These are phyloP conservation scores for Beauveria sp. DNA, from an alignment of 2,329 filamentous ascomycete species.

Conservation along the genomic window DNA sequence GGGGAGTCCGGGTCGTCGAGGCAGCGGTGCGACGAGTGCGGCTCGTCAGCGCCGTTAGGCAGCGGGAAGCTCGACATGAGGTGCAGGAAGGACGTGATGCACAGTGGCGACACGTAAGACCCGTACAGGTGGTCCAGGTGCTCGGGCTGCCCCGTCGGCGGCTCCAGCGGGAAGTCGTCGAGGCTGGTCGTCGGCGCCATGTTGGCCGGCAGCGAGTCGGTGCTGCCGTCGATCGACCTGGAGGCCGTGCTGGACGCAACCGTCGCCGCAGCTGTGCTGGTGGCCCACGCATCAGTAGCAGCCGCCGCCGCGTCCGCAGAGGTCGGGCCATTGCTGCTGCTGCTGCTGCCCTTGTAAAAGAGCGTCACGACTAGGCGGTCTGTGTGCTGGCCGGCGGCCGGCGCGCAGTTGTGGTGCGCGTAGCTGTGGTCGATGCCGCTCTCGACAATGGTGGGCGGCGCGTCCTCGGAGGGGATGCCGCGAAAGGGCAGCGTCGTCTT, in stretches of 20 bases:
- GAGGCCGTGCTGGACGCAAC: conserved; percentile 14
- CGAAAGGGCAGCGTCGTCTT: conserved; percentile 42
- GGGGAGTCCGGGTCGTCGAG: conserved; percentile 54
- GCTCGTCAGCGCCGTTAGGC: conserved; percentile 41
- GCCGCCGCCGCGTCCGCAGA: conserved; percentile 21
- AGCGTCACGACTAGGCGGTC: conserved; percentile 54
- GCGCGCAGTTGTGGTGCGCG: conserved; percentile 56
- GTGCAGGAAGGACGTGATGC: conserved; percentile 58
- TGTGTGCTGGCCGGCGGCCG: conserved; percentile 37
- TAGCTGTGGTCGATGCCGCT: conserved; percentile 55
- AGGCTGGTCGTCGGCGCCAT: conserved; percentile 52
- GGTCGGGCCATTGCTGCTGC: conserved; percentile 8
- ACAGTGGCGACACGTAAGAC: conserved; percentile 57
- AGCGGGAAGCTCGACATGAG: conserved; percentile 57
- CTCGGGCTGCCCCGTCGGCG: conserved; percentile 45
- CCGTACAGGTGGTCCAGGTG: conserved; percentile 59
- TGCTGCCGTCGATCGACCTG: conserved; percentile 21
- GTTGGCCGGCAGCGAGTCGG: conserved; percentile 38
- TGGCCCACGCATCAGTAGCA: conserved; percentile 14
- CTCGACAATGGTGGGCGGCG: conserved; percentile 53
- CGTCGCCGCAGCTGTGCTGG: not conserved
- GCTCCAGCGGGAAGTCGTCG: conserved; percentile 53
- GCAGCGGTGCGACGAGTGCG: conserved; percentile 56
- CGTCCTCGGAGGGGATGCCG: conserved; percentile 51
- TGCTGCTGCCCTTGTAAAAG: conserved; percentile 47